Evolutionary conservation across 176 grass and related monocot species (phyloP), one percentile per base, ranked within the genome.

Genomic region (Rhynchospora breviuscula): DNA sequence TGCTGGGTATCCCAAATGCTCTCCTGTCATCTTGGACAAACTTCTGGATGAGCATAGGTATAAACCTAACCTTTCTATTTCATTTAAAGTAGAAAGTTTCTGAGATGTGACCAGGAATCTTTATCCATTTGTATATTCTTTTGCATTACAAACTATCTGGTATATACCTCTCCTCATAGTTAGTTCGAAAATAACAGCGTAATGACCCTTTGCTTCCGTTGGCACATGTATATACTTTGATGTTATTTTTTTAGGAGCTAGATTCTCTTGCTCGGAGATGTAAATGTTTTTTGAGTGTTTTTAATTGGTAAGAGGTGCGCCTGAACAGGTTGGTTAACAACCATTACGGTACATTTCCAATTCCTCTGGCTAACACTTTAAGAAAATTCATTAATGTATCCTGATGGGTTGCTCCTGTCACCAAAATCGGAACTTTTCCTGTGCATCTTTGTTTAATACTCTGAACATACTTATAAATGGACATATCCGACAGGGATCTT

Each of bases 21-120:
- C 94, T 48, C 96, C 96, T 13, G 86, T 99, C 63, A 89, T 99
- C 57, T 86, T 99, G 46, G 96, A 95, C 77, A 95, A 95, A 63
- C 86, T 95, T 85, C 89, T 85, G 2, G 93, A 93, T 86, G 93
- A 99, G 61, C 91, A 91, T 89, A 93, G 93, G 96, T 95, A 33
- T 78, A 23, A 78, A 78, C 73, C 44, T 74, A 57, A 23, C 9
- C 51, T 69, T 31, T 78, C 26, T 78, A 0, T 18, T 17, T 53
- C 23, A 17, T 76, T 25, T 80, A 23, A 29, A 78, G 56, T 54
- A 18, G 11, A 78, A 53, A 54, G 9, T 48, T 72, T 73, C 45
- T 73, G 48, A 45, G 66, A 45, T 69, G 66, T 45, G 7, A 33
- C 18, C 5, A 25, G 13, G 56, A 57, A 17, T 25, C 31, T 57